Evolutionary conservation across 2,329 filamentous ascomycete genomes (phyloP).

Genomic region (Alternaria incomplexa): DNA sequence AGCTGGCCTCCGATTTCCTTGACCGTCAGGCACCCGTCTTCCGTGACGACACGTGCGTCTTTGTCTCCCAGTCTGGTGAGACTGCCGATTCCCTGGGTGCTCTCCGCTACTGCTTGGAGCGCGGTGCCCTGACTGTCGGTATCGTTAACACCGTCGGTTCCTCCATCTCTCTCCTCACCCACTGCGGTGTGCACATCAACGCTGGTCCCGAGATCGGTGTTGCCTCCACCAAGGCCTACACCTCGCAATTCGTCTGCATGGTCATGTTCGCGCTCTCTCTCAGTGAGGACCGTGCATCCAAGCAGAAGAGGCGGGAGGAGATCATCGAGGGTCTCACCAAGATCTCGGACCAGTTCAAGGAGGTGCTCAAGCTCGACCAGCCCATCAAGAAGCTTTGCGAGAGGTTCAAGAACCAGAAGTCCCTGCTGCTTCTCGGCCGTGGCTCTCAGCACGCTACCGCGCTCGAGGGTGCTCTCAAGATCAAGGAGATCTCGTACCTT

Average conservation of each 20-base stretch:
- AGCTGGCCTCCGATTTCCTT: slow-evolving; percentile 97
- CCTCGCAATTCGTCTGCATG: slow-evolving; percentile 99
- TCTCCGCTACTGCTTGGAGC: slow-evolving; percentile 96
- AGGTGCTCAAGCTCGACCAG: slow-evolving; percentile 88
- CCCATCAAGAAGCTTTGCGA: slow-evolving; percentile 93
- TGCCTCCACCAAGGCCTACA: slow-evolving; percentile 98
- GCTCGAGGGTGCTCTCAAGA: slow-evolving; percentile 95
- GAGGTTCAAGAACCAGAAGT: slow-evolving; percentile 98
- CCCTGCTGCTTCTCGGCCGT: slow-evolving; percentile 87
- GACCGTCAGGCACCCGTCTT: slow-evolving; percentile 96
- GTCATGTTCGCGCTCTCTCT: slow-evolving; percentile 98
- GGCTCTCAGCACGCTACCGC: slow-evolving; percentile 97
- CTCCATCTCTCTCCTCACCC: slow-evolving; percentile 96
- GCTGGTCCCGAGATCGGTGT: slow-evolving; percentile 98
- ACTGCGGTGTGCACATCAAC: slow-evolving; percentile 99
- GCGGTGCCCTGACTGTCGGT: slow-evolving; percentile 94
- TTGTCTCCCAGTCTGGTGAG: slow-evolving; percentile 98
- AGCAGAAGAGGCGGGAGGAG: slow-evolving; percentile 87
- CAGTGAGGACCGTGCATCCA: slow-evolving; percentile 94
- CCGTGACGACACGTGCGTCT: slow-evolving; percentile 98
- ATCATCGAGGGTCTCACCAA: slow-evolving; percentile 93
- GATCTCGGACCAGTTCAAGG: slow-evolving; percentile 88
- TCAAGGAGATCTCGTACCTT: slow-evolving; percentile 99
- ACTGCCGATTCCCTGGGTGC: slow-evolving; percentile 98
- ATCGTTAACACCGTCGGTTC: slow-evolving; percentile 99